Evolutionary conservation across 1,139 yeast genomes (phyloP).

Genomic region (Candida neerlandica): DNA sequence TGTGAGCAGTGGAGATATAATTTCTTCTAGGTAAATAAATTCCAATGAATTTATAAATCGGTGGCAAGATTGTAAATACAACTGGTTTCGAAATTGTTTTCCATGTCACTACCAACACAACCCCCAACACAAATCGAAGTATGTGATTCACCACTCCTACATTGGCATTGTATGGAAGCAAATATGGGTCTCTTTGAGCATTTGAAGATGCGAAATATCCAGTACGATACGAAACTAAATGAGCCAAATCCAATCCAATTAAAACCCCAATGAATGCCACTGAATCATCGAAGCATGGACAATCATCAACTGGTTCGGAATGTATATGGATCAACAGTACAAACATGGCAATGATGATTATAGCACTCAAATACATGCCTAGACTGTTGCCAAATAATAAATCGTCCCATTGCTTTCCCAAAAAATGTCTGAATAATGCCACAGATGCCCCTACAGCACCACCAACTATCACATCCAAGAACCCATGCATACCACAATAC

Average conservation of each 20-base stretch:
- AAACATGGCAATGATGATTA: constrained; percentile 42
- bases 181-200: constrained; percentile 29
- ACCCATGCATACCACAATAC: constrained; percentile 98
- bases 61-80: constrained; percentile 52
- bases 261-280: constrained; percentile 93
- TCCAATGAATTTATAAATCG: constrained; percentile 47
- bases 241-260: constrained; percentile 67
- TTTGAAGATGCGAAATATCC: constrained; percentile 25
- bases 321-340: constrained; percentile 63
- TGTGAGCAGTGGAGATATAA: constrained; percentile 43
- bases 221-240: constrained; percentile 42
- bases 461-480: constrained; percentile 74
- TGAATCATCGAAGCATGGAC: constrained; percentile 96
- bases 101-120: constrained; percentile 66
- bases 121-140: constrained; percentile 58
- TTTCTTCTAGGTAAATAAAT: constrained; percentile 45
- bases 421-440: constrained; percentile 40
- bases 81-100: constrained; percentile 65
- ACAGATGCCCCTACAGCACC: constrained; percentile 58
- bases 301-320: constrained; percentile 86
- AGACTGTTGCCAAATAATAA: constrained; percentile 30
- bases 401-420: constrained; percentile 45
- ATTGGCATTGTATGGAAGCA: constrained; percentile 42
- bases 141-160: constrained; percentile 44
- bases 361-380: constrained; percentile 35